Conservation (phyloP, 2,329 filamentous ascomycete genomes). For the Pseudogymnoascus sp. region DNA sequence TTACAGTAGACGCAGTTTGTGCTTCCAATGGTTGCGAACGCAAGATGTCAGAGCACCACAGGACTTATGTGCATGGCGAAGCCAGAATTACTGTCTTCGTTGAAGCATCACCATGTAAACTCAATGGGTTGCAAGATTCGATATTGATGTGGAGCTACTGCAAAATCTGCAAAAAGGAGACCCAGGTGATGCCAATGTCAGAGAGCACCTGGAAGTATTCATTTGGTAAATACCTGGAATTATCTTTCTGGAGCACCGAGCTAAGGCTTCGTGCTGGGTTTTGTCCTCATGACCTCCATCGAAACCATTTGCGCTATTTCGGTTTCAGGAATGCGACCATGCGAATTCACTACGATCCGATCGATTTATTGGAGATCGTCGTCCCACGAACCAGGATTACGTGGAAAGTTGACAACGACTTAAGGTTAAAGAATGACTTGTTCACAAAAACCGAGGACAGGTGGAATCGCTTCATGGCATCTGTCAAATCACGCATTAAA, state of each 20-base stretch:
- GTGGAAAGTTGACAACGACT: conserved; percentile 95
- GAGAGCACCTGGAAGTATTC: conserved; percentile 96
- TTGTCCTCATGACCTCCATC: conserved; percentile 87
- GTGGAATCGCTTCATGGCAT: conserved; percentile 78
- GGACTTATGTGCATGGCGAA: conserved; percentile 94
- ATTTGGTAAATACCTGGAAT: conserved; percentile 94
- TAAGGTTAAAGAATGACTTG: conserved; percentile 87
- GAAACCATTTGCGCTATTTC: conserved; percentile 89
- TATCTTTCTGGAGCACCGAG: conserved; percentile 90
- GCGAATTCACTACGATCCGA: conserved; percentile 84
- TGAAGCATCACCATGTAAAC: conserved; percentile 62
- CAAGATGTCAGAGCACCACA: conserved; percentile 85
- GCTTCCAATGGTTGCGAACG: conserved; percentile 78
- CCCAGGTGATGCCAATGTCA: conserved; percentile 84
- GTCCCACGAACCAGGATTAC: conserved; percentile 85
- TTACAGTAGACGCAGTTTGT: conserved; percentile 69
- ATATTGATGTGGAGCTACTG: conserved; percentile 99
- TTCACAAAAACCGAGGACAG: conserved; percentile 75
- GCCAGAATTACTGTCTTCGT: conserved; percentile 89
- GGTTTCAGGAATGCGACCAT: conserved; percentile 79
- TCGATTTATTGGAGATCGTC: conserved; percentile 88
- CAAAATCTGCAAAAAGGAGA: conserved; percentile 85
- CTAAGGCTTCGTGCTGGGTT: conserved; percentile 65
- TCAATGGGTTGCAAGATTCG: conserved; percentile 59
- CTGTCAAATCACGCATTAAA: conserved; percentile 74